Evolutionary conservation across 179 eudicot genomes (phyloP).

Genomic region (Corrigiola litoralis): DNA sequence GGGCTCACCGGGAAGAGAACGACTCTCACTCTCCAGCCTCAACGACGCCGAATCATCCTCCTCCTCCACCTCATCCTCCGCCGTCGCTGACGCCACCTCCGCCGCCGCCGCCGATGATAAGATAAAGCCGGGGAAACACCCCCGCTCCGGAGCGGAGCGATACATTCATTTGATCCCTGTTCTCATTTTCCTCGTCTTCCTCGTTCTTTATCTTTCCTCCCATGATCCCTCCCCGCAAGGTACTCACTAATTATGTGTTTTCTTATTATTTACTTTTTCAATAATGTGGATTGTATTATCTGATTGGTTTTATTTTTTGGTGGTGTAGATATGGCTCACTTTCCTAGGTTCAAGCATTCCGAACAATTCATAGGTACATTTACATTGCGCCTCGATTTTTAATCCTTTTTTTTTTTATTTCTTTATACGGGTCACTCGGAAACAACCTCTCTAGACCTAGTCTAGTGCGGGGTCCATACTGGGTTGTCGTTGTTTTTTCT

Average conservation of each 20-base stretch:
- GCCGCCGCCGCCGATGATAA: conserved; percentile 32
- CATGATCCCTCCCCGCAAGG: conserved; percentile 77
- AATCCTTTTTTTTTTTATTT: neutral
- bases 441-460: too few relatives aligned
- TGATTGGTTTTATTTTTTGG: neutral
- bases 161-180: conserved; percentile 69
- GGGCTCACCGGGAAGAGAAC: conserved; percentile 56
- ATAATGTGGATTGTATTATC: too few relatives aligned
- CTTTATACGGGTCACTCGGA: too few relatives aligned
- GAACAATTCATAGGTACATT: conserved; percentile 36
- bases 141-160: conserved; percentile 37
- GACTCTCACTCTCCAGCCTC: neutral
- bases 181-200: conserved; percentile 56
- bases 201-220: conserved; percentile 68
- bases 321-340: conserved; percentile 45
- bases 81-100: neutral
- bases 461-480: too few relatives aligned
- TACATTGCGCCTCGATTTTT: neutral
- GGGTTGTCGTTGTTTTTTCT: too few relatives aligned
- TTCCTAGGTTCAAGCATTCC: conserved; percentile 38
- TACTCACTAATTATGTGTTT: conserved; percentile 1
- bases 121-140: conserved; percentile 48
- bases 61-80: conserved; percentile 23
- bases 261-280: neutral
- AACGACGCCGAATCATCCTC: conserved; percentile 14